A percentile compares a stretch with the other conserved stretches of the same genome.
These are phyloP conservation scores for Panellus pusillus DNA, from an alignment of 768 basidiomycete genomes.

Conservation along the genomic window DNA sequence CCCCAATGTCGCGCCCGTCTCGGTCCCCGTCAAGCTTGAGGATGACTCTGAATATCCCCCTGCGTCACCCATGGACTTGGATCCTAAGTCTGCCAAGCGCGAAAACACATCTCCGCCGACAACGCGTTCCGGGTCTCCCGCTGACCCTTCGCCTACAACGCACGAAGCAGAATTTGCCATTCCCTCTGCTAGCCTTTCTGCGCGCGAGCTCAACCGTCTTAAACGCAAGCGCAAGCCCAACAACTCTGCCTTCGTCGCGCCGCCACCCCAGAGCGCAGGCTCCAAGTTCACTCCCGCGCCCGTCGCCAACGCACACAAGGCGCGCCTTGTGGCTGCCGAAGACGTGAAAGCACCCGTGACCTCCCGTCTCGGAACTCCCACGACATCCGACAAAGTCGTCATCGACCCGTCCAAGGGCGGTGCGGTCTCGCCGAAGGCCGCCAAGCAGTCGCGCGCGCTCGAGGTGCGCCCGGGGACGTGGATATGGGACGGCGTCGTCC, in stretches of 20 bases:
- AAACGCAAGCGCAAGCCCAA: constrained; percentile 94
- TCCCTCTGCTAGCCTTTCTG: constrained; percentile 65
- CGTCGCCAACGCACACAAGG: constrained; percentile 57
- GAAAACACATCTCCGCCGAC: constrained; percentile 41
- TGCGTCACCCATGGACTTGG: constrained; percentile 47
- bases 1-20: constrained; percentile 44
- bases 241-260: constrained; percentile 78
- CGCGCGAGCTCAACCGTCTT: constrained; percentile 89
- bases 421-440: constrained; percentile 74
- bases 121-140: constrained; percentile 47
- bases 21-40: constrained; percentile 35
- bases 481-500: constrained; percentile 85
- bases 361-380: constrained; percentile 62
- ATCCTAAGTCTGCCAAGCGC: constrained; percentile 29
- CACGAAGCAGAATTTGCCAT: constrained; percentile 32
- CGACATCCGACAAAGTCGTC: constrained; percentile 63
- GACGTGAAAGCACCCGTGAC: constrained; percentile 43
- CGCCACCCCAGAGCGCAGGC: constrained; percentile 58
- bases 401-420: constrained; percentile 85
- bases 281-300: constrained; percentile 64
- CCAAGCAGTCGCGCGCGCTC: constrained; percentile 75
- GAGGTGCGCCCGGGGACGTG: constrained; percentile 74
- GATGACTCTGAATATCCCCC: constrained; percentile 27
- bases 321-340: constrained; percentile 70
- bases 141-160: constrained; percentile 52